phyloP scores from a whole-genome alignment of 1,139 yeast genomes.

The Waltiozyma sp. region DNA sequence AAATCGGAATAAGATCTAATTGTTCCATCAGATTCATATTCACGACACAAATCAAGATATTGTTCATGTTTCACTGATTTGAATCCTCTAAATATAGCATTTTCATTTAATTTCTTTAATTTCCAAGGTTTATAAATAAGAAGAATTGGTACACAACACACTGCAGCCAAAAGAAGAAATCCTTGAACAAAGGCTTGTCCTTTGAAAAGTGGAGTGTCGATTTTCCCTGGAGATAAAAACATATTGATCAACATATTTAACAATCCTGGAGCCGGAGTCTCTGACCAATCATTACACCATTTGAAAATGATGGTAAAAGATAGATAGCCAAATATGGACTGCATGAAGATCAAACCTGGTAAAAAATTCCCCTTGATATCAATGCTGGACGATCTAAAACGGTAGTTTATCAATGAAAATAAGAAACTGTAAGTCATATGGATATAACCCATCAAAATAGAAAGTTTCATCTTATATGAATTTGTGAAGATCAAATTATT shows the following conservation, averaged over 20 bases:
- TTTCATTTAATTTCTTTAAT: conserved; percentile 23
- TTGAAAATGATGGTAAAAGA: conserved; percentile 64
- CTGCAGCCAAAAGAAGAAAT: conserved; percentile 45
- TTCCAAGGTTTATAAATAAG: conserved; percentile 56
- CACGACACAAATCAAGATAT: conserved; percentile 12
- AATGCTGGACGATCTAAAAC: conserved; percentile 44
- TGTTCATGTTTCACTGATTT: conserved; percentile 12
- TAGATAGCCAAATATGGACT: conserved; percentile 70
- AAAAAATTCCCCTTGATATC: conserved; percentile 70
- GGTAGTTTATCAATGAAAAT: conserved; percentile 58
- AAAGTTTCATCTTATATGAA: conserved; percentile 74
- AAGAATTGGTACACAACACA: conserved; percentile 70
- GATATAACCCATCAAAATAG: conserved; percentile 67
- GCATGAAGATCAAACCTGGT: conserved; percentile 76
- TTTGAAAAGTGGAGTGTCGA: conserved; percentile 53
- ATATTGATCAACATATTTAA: conserved; percentile 73
- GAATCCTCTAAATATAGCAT: conserved; percentile 11
- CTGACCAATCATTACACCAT: conserved; percentile 73
- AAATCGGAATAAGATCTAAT: not conserved
- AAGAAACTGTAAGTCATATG: conserved; percentile 70
- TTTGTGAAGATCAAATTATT: conserved; percentile 63
- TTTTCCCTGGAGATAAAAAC: conserved; percentile 69
- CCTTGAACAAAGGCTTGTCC: conserved; percentile 59
- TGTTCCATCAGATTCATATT: not conserved
- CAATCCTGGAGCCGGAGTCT: conserved; percentile 66